Evolutionary conservation across 805 yeast genomes (phyloP), one percentile per base, ranked within the genome.

Genomic region (Metschnikowia kunwiensis): DNA sequence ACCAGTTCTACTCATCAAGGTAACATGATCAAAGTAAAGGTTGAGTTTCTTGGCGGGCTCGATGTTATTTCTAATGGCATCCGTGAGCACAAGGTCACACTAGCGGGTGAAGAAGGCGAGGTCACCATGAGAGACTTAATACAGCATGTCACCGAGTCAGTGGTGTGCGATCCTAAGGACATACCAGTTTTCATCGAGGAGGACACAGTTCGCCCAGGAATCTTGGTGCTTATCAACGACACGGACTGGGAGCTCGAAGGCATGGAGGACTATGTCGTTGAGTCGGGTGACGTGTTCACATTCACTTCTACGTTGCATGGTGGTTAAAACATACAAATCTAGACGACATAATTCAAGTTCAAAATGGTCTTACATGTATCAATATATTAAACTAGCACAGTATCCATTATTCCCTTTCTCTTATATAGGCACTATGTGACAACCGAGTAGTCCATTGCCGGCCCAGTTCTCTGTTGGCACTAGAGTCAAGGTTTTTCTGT

Each of bases 231-330:
- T 38, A 83, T 91, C 44, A 91, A 91, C 54, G 97, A 91, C 56
- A 80, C 95, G 0, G 98, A 91, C 63, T 91, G 97, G 97, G 98
- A 91, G 54, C 62, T 91, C 10, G 95, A 88, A 57, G 97, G 87
- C 8, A 88, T 82, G 59, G 88, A 86, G 50, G 82, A 77, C 7
- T 88, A 88, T 53, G 77, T 70, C n/a, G 58, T 93, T 11, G 83
- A 86, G 58, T 63, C 74, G 31, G 81, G 84, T 9, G 98, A 91
- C 58, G 70, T 77, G 15, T 73, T 91, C 25, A 78, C 94, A 3
- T 91, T 91, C 53, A 91, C 97, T 1, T 84, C 95, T 27, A 93
- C 98, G 3, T 66, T 91, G 43, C 98, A 91, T 51, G 98, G 98
- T 4, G 98, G 98, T 30, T 91, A 55, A 53, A 12, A 5, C 24